Evolutionary conservation across 805 yeast genomes (phyloP).

Genomic region (Zygoascus biomembranicola): DNA sequence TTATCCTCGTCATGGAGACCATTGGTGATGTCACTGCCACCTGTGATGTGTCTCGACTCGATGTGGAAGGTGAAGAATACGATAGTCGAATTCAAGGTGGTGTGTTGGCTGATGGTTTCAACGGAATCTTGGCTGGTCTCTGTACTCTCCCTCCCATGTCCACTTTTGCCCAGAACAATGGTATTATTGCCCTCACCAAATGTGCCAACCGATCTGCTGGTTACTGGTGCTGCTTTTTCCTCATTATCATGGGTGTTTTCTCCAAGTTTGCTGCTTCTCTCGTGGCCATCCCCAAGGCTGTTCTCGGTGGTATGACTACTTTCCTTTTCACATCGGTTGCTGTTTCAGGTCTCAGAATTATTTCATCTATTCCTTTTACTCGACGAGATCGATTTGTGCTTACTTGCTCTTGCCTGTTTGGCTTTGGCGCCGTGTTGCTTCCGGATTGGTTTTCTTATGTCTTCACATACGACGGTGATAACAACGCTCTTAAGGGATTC

Average conservation of each 20-base stretch:
- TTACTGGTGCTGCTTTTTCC: constrained; percentile 70
- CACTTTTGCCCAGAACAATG: constrained; percentile 91
- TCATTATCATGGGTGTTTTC: constrained; percentile 79
- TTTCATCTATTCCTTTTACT: constrained; percentile 45
- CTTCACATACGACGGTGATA: constrained; percentile 59
- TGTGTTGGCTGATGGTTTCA: constrained; percentile 78
- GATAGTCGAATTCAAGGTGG: constrained; percentile 92
- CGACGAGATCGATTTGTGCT: constrained; percentile 68
- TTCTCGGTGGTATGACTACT: constrained; percentile 83
- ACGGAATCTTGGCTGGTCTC: constrained; percentile 68
- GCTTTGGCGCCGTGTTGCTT: constrained; percentile 59
- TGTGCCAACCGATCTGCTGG: constrained; percentile 84
- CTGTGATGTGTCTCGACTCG: constrained; percentile 79
- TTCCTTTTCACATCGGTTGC: constrained; percentile 71
- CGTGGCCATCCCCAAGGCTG: constrained; percentile 70
- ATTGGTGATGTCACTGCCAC: constrained; percentile 95
- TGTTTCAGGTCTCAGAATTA: constrained; percentile 63
- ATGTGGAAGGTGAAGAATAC: constrained; percentile 71
- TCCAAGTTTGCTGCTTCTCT: constrained; percentile 86
- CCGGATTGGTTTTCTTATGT: constrained; percentile 56
- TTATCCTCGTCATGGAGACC: constrained; percentile 84
- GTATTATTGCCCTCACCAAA: constrained; percentile 86
- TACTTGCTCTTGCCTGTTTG: constrained; percentile 56
- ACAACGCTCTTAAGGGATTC: constrained; percentile 50
- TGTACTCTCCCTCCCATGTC: constrained; percentile 85